These are phyloP conservation scores for Hypoxylon sp. DNA, from an alignment of 2,329 filamentous ascomycete genomes.

Conservation along the genomic window DNA sequence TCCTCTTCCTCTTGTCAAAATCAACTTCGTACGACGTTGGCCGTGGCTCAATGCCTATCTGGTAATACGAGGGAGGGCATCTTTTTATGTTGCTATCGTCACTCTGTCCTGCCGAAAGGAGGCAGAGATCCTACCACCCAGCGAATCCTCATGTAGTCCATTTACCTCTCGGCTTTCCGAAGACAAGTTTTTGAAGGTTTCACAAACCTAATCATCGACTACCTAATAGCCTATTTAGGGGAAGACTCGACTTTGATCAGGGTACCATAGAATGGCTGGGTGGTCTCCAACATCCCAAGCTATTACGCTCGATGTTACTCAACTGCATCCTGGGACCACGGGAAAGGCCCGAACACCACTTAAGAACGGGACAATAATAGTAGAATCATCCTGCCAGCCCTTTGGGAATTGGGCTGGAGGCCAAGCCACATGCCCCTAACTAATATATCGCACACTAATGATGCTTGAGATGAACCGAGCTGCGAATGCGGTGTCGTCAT, in stretches of 20 bases:
- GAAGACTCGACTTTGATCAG: not conserved
- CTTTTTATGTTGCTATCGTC: conserved; percentile 7
- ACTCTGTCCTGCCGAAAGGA: conserved; percentile 15
- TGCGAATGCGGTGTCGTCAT: conserved; percentile 13
- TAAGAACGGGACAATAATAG: conserved; percentile 9
- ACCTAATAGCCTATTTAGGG: not conserved
- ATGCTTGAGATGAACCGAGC: conserved; percentile 19
- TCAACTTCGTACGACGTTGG: conserved; percentile 6
- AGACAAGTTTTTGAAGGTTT: not conserved
- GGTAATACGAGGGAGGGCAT: conserved; percentile 8
- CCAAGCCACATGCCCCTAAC: not conserved
- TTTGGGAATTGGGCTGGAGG: not conserved
- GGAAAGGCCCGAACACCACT: conserved; percentile 26
- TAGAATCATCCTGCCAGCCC: not conserved
- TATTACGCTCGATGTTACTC: conserved; percentile 13
- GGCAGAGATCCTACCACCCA: conserved; percentile 8
- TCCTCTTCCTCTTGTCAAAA: conserved; percentile 10
- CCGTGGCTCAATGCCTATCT: not conserved
- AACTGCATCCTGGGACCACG: conserved; percentile 3
- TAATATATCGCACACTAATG: conserved; percentile 29
- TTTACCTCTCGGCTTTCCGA: not conserved
- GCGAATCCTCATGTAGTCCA: conserved; percentile 13
- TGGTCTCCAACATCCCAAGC: conserved; percentile 5
- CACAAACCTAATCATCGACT: not conserved
- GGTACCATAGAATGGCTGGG: conserved; percentile 14